phyloP scores from a whole-genome alignment of 306 rosid genomes.

The Echinosophora koreensis region DNA sequence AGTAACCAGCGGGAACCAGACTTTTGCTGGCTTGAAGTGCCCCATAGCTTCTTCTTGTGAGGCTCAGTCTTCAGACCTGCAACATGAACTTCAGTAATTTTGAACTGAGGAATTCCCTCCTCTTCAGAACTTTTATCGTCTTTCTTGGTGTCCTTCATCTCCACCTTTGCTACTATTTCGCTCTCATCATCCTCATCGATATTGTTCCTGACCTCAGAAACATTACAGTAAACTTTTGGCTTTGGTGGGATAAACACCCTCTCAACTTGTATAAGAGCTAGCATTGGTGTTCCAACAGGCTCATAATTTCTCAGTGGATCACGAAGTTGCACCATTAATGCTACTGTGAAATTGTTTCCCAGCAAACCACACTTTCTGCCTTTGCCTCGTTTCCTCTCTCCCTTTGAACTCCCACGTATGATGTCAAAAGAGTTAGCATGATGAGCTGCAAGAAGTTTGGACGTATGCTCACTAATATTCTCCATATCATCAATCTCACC shows the following conservation, averaged over 20 bases:
- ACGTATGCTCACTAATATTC: slow-evolving; percentile 81
- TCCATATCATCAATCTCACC: slow-evolving; percentile 85
- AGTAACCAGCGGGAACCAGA: slow-evolving; percentile 96
- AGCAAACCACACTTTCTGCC: slow-evolving; percentile 77
- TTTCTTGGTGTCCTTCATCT: slow-evolving; percentile 50
- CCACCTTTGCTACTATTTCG: slow-evolving; percentile 50
- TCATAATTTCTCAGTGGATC: slow-evolving; percentile 89
- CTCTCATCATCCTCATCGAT: slow-evolving; percentile 59
- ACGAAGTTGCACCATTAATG: slow-evolving; percentile 94
- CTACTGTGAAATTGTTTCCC: slow-evolving; percentile 92
- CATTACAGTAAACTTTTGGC: slow-evolving; percentile 71
- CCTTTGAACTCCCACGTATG: slow-evolving; percentile 71
- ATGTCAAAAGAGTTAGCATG: slow-evolving; percentile 85
- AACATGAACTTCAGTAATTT: slow-evolving; percentile 84
- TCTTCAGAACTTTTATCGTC: slow-evolving; percentile 60
- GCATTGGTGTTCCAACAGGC: slow-evolving; percentile 93
- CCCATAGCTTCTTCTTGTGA: slow-evolving; percentile 76
- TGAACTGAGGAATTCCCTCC: slow-evolving; percentile 74
- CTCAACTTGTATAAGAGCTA: slow-evolving; percentile 93
- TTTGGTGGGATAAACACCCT: slow-evolving; percentile 87
- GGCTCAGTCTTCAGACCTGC: slow-evolving; percentile 68
- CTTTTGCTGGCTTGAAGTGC: slow-evolving; percentile 72
- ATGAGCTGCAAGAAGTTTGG: slow-evolving; percentile 89
- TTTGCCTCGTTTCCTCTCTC: slow-evolving; percentile 79
- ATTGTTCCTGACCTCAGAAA: slow-evolving; percentile 57